A percentile compares a stretch with the other conserved stretches of the same genome.
Evolutionary conservation across 805 yeast genomes (phyloP).

Genomic region (Pichia scutulata): DNA sequence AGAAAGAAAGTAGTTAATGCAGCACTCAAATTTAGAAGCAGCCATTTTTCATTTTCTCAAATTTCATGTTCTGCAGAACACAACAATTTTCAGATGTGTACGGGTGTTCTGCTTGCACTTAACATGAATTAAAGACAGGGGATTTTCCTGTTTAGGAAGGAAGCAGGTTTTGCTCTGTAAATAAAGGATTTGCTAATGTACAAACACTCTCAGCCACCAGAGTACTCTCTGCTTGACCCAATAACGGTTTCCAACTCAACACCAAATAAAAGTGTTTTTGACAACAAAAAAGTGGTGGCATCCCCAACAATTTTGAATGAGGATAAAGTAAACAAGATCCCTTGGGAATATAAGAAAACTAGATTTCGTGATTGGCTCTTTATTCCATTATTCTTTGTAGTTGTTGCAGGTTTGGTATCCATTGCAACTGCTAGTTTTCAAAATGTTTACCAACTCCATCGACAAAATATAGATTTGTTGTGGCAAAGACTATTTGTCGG

Average conservation of each 20-base stretch:
- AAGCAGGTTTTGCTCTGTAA: not conserved
- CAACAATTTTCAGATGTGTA: not conserved
- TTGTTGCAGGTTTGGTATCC: constrained; percentile 57
- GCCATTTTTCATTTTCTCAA: not conserved
- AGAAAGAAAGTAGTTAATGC: not conserved
- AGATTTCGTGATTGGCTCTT: constrained; percentile 67
- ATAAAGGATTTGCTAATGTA: not conserved
- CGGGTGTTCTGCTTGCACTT: not conserved
- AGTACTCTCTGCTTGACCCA: not conserved
- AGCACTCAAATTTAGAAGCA: not conserved
- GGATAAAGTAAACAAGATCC: constrained; percentile 1
- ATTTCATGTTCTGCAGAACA: not conserved
- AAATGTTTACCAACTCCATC: not conserved
- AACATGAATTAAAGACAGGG: not conserved
- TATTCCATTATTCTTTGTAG: constrained; percentile 37
- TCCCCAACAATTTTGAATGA: not conserved
- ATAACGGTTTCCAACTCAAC: not conserved
- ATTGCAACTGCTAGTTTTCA: constrained; percentile 48
- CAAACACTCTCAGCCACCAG: not conserved
- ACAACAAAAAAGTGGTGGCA: not conserved
- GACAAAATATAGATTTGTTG: not conserved
- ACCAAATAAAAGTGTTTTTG: not conserved
- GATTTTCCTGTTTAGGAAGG: not conserved
- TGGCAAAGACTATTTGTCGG: not conserved
- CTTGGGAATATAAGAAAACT: constrained; percentile 40